A percentile compares a stretch with the other conserved stretches of the same genome.
phyloP scores from a whole-genome alignment of 257 asterid genomes.

The Catharanthus roseus region DNA sequence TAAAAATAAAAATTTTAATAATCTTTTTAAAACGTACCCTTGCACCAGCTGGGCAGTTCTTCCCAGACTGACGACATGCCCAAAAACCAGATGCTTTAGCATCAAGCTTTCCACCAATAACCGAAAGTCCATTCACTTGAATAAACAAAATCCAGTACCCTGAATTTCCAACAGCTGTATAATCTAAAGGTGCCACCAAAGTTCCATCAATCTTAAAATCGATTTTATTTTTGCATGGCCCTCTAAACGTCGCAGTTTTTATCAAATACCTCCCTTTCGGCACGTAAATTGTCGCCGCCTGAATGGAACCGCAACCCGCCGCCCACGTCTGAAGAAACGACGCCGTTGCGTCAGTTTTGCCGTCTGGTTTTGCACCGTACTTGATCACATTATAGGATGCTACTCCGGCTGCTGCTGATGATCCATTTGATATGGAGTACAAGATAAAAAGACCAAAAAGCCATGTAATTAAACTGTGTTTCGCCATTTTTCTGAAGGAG shows the following conservation, averaged over 20 bases:
- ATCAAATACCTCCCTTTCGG: constrained; percentile 56
- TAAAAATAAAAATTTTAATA: no score
- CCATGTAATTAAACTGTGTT: not conserved
- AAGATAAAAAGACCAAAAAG: not conserved
- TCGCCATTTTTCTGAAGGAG: not conserved
- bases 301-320: constrained; percentile 51
- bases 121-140: constrained; percentile 36
- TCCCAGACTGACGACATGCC: constrained; percentile 45
- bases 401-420: not conserved
- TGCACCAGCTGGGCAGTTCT: constrained; percentile 57
- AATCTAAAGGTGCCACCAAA: constrained; percentile 48
- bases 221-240: constrained; percentile 50
- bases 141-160: constrained; percentile 55
- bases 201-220: constrained; percentile 45
- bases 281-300: constrained; percentile 49
- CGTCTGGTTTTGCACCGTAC: constrained; percentile 64
- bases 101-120: constrained; percentile 48
- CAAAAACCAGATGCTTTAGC: constrained; percentile 54
- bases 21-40: constrained; percentile 40
- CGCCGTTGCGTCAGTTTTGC: constrained; percentile 52
- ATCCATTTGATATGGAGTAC: not conserved
- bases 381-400: constrained; percentile 30
- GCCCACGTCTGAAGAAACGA: constrained; percentile 60
- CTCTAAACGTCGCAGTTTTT: constrained; percentile 38
- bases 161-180: constrained; percentile 32